These are phyloP conservation scores for Chalciporus sp. DNA, from an alignment of 1,284 basidiomycete species.

Conservation along the genomic window DNA sequence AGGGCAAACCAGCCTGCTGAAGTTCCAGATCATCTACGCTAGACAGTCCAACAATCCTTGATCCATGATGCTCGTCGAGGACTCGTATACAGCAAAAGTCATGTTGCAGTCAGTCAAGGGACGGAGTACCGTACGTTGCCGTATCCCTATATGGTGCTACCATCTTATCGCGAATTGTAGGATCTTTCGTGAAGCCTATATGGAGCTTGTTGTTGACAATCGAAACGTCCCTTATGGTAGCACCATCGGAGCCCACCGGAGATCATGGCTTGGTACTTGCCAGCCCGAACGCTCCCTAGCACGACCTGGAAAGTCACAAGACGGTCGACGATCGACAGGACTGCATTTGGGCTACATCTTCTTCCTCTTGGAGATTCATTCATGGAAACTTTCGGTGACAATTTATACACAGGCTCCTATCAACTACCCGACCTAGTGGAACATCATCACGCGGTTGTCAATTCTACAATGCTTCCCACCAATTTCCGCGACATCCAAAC, in stretches of 20 bases:
- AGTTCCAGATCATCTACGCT: neutral
- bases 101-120: too few species aligned
- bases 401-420: neutral
- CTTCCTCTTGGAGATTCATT: neutral
- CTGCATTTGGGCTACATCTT: neutral
- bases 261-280: too few species aligned
- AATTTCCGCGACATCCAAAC: neutral
- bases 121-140: too few species aligned
- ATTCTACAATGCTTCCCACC: neutral
- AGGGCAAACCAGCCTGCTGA: neutral
- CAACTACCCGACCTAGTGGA: too few species aligned
- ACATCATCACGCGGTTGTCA: neutral
- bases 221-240: too few species aligned
- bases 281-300: too few species aligned
- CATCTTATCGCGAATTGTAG: too few species aligned
- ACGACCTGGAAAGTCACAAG: too few species aligned
- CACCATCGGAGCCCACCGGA: too few species aligned
- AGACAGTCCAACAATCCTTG: neutral
- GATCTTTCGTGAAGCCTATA: too few species aligned
- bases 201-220: too few species aligned
- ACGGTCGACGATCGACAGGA: neutral
- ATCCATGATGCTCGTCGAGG: neutral
- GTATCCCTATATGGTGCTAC: too few species aligned
- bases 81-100: neutral
- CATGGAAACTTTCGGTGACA: neutral